Conservation (phyloP, 2,329 filamentous ascomycete genomes). For the Aspergillus clavatus region DNA sequence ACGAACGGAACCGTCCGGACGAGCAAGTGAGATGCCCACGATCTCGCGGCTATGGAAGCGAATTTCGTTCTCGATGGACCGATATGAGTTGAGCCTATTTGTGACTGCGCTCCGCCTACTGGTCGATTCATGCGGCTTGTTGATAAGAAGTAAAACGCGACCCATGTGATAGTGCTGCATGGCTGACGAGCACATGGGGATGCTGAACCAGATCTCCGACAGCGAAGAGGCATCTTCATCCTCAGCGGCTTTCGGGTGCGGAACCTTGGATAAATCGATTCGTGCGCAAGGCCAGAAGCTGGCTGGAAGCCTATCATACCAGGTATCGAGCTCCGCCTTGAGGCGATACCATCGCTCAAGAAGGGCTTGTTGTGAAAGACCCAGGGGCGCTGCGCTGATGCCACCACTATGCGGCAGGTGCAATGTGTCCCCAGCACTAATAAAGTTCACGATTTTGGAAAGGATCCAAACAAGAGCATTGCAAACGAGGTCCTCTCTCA, state of each 20-base stretch:
- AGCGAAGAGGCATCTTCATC: slow-evolving; percentile 39
- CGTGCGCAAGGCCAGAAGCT: slow-evolving; percentile 56
- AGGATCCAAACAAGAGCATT: slow-evolving; percentile 63
- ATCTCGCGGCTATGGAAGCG: slow-evolving; percentile 58
- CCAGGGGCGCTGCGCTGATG: slow-evolving; percentile 25
- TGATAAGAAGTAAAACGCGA: slow-evolving; percentile 39
- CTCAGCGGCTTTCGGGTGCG: slow-evolving; percentile 22
- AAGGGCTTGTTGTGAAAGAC: slow-evolving; percentile 38
- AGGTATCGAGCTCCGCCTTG: slow-evolving; percentile 53
- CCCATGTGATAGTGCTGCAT: slow-evolving; percentile 48
- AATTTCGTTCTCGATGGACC: slow-evolving; percentile 53
- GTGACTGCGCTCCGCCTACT: slow-evolving; percentile 50
- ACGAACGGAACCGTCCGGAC: slow-evolving; percentile 54
- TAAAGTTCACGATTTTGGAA: slow-evolving; percentile 62
- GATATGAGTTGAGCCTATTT: slow-evolving; percentile 53
- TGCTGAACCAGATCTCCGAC: slow-evolving; percentile 59
- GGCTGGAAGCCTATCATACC: slow-evolving; percentile 55
- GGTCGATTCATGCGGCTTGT: slow-evolving; percentile 41
- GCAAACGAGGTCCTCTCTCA: slow-evolving; percentile 60
- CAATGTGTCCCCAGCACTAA: slow-evolving; percentile 53
- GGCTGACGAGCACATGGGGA: slow-evolving; percentile 61
- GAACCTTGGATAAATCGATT: slow-evolving; percentile 35
- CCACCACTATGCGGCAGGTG: slow-evolving; percentile 24
- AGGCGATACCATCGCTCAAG: slow-evolving; percentile 49
- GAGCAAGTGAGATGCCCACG: slow-evolving; percentile 54